Percentiles rank a stretch among this genome's conserved stretches.
These are phyloP conservation scores for Dothistroma pini DNA, from an alignment of 2,329 filamentous ascomycete genomes.

Conservation along the genomic window DNA sequence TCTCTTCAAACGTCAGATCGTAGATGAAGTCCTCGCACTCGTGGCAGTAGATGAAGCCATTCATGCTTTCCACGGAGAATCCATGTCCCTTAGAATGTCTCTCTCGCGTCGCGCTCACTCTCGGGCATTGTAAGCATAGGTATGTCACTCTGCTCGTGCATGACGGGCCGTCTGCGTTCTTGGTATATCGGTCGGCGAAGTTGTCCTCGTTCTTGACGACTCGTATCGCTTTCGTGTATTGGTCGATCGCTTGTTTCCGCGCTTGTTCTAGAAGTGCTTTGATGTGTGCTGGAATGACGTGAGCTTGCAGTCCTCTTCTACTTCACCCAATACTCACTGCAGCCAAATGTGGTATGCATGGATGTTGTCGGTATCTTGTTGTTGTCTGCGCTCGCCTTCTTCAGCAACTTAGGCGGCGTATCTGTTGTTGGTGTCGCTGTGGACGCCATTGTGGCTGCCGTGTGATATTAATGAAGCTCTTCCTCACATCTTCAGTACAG, in stretches of 20 bases:
- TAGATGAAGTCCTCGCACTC: slow-evolving; percentile 80
- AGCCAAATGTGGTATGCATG: slow-evolving; percentile 27
- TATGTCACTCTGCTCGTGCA: slow-evolving; percentile 44
- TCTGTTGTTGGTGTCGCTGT: slow-evolving; percentile 39
- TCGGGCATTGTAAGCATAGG: slow-evolving; percentile 69
- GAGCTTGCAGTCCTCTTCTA: not conserved
- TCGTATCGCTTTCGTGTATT: slow-evolving; percentile 69
- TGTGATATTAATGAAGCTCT: not conserved
- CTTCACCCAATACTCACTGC: slow-evolving; percentile 13
- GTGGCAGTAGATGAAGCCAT: slow-evolving; percentile 72
- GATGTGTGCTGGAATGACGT: slow-evolving; percentile 59
- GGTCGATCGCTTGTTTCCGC: slow-evolving; percentile 64
- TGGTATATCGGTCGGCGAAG: slow-evolving; percentile 66
- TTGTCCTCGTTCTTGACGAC: slow-evolving; percentile 66
- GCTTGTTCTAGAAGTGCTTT: slow-evolving; percentile 64
- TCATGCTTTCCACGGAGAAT: slow-evolving; percentile 75
- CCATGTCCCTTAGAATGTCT: slow-evolving; percentile 70
- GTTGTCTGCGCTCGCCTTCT: slow-evolving; percentile 30
- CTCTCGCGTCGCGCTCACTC: slow-evolving; percentile 63
- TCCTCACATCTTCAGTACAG: not conserved
- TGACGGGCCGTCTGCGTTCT: slow-evolving; percentile 33
- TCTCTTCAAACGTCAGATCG: slow-evolving; percentile 74
- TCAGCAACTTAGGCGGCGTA: slow-evolving; percentile 42
- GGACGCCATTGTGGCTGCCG: slow-evolving; percentile 12
- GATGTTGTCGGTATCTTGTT: slow-evolving; percentile 38